phyloP scores from a whole-genome alignment of 495 filamentous ascomycete species.

The Choiromyces venosus region DNA sequence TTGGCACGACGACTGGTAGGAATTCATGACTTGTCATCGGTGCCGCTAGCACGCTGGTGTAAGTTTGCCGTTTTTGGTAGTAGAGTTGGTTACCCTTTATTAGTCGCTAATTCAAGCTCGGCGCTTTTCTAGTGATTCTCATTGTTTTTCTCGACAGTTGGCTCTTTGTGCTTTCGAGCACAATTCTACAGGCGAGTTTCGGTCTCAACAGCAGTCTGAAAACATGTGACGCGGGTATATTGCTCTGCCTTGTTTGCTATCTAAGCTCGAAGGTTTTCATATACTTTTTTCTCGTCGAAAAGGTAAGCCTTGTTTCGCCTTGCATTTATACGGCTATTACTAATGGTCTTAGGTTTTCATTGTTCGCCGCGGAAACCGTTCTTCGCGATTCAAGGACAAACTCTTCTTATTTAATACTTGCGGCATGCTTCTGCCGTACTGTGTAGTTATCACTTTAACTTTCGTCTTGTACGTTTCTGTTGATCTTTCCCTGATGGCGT shows the following conservation, averaged over 20 bases:
- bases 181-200: constrained; percentile 39
- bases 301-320: constrained; percentile 18
- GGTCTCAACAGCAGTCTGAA: constrained; percentile 34
- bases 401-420: constrained; percentile 41
- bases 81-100: not conserved
- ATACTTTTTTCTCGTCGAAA: constrained; percentile 42
- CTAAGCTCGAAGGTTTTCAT: constrained; percentile 42
- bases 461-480: constrained; percentile 36
- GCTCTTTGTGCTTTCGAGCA: constrained; percentile 41
- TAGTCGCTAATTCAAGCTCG: not conserved
- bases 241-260: constrained; percentile 41
- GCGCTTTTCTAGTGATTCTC: constrained; percentile 30
- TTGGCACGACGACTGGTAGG: constrained; percentile 30
- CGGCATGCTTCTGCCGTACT: constrained; percentile 42
- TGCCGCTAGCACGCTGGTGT: constrained; percentile 42
- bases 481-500: not conserved
- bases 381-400: constrained; percentile 34
- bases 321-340: not conserved
- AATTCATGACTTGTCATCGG: constrained; percentile 17
- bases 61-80: constrained; percentile 12
- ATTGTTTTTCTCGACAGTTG: constrained; percentile 40
- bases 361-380: constrained; percentile 35
- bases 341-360: constrained; percentile 37
- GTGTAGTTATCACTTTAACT: constrained; percentile 36
- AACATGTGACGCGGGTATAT: constrained; percentile 40